These are phyloP conservation scores for Picea sitchensis DNA, from an alignment of 75 land plant genomes.

Conservation along the genomic window DNA sequence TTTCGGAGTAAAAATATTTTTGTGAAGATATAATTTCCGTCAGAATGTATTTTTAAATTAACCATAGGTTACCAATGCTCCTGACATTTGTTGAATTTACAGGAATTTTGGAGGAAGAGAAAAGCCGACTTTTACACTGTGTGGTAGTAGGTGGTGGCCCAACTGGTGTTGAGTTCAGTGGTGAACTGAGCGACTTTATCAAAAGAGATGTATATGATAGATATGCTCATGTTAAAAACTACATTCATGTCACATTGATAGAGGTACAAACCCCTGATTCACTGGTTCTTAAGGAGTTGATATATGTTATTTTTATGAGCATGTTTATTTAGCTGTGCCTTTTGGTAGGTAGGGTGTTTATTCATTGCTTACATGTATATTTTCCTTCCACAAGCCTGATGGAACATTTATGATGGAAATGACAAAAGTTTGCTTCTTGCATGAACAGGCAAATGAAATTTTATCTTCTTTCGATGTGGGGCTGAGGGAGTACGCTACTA, in stretches of 20 bases:
- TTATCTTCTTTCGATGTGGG: conserved; percentile 46
- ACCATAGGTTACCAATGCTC: not conserved
- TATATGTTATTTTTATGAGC: not conserved
- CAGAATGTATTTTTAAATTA: not conserved
- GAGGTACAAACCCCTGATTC: conserved; percentile 31
- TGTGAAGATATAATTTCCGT: not conserved
- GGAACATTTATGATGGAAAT: not conserved
- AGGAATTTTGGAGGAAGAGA: conserved; percentile 70
- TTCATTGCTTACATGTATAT: not conserved
- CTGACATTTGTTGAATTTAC: conserved; percentile 16
- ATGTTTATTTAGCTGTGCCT: not conserved
- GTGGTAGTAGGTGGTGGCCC: conserved; percentile 91
- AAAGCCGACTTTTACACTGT: conserved; percentile 60
- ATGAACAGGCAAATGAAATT: conserved; percentile 43
- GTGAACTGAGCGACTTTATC: conserved; percentile 82
- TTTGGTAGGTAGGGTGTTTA: not conserved
- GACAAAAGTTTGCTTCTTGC: not conserved
- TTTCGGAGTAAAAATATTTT: no score
- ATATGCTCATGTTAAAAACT: conserved; percentile 56
- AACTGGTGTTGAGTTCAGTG: conserved; percentile 84
- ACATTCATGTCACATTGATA: conserved; percentile 62
- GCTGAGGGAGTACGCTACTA: conserved; percentile 23
- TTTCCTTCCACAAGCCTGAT: not conserved
- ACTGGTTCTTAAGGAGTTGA: not conserved
- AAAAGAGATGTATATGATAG: conserved; percentile 53